Percentiles rank a stretch among this genome's conserved stretches.
phyloP scores from a whole-genome alignment of 2,329 filamentous ascomycete genomes.

The Exophiala oligosperma region DNA sequence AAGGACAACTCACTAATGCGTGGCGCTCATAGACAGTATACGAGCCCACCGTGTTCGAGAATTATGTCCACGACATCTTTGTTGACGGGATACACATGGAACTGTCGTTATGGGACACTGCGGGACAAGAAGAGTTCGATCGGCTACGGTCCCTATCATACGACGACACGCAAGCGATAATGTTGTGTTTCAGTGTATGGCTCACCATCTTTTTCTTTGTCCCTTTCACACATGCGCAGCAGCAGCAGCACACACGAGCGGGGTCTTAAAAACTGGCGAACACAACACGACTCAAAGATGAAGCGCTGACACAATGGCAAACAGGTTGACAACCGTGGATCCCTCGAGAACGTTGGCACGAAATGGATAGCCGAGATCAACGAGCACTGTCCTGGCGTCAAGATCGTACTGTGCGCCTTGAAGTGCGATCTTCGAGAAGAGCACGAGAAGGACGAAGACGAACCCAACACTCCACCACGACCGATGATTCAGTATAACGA shows the following conservation, averaged over 20 bases:
- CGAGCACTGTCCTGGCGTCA: conserved; percentile 94
- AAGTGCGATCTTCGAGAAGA: conserved; percentile 94
- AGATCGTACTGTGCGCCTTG: conserved; percentile 89
- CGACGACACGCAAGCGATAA: conserved; percentile 96
- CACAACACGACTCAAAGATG: neutral
- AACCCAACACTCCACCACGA: conserved; percentile 37
- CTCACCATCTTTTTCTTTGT: neutral
- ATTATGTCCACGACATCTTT: conserved; percentile 99
- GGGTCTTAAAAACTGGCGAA: too few species aligned
- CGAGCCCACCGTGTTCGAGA: conserved; percentile 60
- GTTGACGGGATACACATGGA: conserved; percentile 97
- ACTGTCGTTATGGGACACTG: conserved; percentile 96
- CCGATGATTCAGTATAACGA: conserved; percentile 79
- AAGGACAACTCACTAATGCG: conserved; percentile 70
- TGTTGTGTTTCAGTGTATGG: conserved; percentile 89
- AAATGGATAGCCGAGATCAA: conserved; percentile 99
- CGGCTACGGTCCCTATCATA: conserved; percentile 92
- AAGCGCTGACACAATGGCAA: conserved; percentile 1
- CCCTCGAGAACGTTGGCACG: conserved; percentile 95
- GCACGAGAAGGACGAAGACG: conserved; percentile 68
- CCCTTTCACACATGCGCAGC: neutral
- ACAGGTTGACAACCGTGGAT: conserved; percentile 87
- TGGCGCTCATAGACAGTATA: conserved; percentile 42
- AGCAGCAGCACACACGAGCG: too few species aligned
- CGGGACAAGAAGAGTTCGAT: conserved; percentile 98